These are phyloP conservation scores for Aspergillus jensenii DNA, from an alignment of 2,329 filamentous ascomycete genomes.

Conservation along the genomic window DNA sequence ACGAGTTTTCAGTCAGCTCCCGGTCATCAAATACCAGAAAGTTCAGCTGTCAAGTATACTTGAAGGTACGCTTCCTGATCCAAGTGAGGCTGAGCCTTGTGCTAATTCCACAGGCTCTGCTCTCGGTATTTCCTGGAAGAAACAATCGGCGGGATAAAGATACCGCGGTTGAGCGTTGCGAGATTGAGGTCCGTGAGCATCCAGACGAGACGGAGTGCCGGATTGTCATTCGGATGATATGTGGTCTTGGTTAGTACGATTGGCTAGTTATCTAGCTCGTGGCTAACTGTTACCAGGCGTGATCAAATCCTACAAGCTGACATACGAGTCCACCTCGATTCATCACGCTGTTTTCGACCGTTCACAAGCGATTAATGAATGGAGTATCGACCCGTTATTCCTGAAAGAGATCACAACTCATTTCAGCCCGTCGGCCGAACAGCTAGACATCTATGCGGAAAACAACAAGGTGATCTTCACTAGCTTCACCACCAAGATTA, in stretches of 20 bases:
- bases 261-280: background rate
- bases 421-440: conserved; percentile 64
- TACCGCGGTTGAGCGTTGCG: conserved; percentile 60
- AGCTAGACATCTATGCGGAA: conserved; percentile 61
- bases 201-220: conserved; percentile 59
- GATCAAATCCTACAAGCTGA: conserved; percentile 64
- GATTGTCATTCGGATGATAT: conserved; percentile 62
- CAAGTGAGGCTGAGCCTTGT: background rate
- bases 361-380: conserved; percentile 55
- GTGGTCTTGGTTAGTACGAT: conserved; percentile 52
- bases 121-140: conserved; percentile 64
- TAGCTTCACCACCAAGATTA: conserved; percentile 65
- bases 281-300: conserved; percentile 47
- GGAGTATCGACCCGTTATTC: conserved; percentile 58
- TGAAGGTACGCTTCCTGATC: conserved; percentile 45
- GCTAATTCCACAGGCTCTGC: conserved; percentile 45
- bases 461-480: conserved; percentile 61
- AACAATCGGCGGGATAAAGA: conserved; percentile 58
- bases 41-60: conserved; percentile 60
- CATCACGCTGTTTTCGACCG: conserved; percentile 66
- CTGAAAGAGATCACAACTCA: conserved; percentile 63
- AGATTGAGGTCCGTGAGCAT: conserved; percentile 59
- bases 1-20: conserved; percentile 48
- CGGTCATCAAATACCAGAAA: conserved; percentile 41
- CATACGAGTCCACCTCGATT: conserved; percentile 61